Conservation (phyloP, 2,329 filamentous ascomycete species). For the Trichoderma sp. region DNA sequence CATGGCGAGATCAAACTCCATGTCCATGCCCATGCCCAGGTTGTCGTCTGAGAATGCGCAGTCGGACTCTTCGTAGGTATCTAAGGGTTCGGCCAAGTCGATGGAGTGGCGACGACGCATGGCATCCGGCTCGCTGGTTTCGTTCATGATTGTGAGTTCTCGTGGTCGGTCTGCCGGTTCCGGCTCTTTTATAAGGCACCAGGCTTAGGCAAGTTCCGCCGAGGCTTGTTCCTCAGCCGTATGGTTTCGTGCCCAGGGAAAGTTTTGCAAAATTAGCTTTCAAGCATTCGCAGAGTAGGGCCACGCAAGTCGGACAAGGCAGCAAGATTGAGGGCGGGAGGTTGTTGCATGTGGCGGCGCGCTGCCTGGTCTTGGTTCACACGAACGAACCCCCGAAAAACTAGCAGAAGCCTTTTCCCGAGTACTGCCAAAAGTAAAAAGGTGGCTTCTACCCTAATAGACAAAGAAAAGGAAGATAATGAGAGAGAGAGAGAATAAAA, state of each 20-base stretch:
- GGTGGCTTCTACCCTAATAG: not conserved
- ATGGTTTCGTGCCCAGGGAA: not conserved
- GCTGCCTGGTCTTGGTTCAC: not conserved
- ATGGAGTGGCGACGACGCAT: conserved; percentile 47
- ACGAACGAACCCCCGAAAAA: not conserved
- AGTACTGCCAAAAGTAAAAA: not conserved
- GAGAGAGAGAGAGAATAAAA: not conserved
- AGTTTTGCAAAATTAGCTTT: not conserved
- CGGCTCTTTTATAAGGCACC: not conserved
- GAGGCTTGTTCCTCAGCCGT: not conserved
- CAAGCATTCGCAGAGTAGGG: not conserved
- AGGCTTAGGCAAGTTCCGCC: not conserved
- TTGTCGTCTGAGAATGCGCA: conserved; percentile 33
- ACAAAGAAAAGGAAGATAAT: not conserved
- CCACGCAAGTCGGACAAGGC: not conserved
- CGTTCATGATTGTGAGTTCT: not conserved
- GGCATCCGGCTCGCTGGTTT: conserved; percentile 26
- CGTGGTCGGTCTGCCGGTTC: not conserved
- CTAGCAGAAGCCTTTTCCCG: not conserved
- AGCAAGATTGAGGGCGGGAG: not conserved
- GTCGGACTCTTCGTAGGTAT: conserved; percentile 40
- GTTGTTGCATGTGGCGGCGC: not conserved
- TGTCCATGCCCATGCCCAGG: conserved; percentile 28
- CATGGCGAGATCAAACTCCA: conserved; percentile 42
- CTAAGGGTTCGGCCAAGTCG: conserved; percentile 45